These are phyloP conservation scores for Solanum pinnatisectum DNA, from an alignment of 257 asterid species.

Conservation along the genomic window DNA sequence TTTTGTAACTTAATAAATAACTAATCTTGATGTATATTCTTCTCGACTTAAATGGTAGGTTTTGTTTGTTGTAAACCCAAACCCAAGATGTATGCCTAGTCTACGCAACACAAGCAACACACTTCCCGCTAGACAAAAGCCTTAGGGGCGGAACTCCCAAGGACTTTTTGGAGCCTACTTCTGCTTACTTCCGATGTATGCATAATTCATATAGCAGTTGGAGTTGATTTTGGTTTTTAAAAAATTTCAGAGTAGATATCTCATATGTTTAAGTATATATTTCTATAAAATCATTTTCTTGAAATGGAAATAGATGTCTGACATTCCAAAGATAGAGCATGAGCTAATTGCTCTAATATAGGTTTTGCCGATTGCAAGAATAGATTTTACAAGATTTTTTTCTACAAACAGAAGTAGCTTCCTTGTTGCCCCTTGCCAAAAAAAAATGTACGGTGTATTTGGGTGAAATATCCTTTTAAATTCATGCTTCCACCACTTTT, in stretches of 20 bases:
- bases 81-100: not conserved
- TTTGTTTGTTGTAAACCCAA: not conserved
- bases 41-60: not conserved
- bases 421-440: not conserved
- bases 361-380: not conserved
- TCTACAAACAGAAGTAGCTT: not conserved
- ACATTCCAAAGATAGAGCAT: not conserved
- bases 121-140: not conserved
- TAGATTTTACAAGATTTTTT: not conserved
- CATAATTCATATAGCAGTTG: not conserved
- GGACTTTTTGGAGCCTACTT: not conserved
- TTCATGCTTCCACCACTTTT: not conserved
- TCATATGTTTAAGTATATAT: not conserved
- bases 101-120: not conserved
- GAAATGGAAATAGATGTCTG: not conserved
- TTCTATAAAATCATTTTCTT: not conserved
- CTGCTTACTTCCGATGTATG: not conserved
- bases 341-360: not conserved
- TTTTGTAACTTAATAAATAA: no score
- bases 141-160: not conserved
- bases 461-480: not conserved
- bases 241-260: not conserved
- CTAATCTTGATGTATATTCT: not conserved
- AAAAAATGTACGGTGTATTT: not conserved
- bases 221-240: not conserved